Percentiles rank a stretch among this genome's conserved stretches.
These are phyloP conservation scores for Pichia thaimueangensis DNA, from an alignment of 805 yeast species.

Conservation along the genomic window DNA sequence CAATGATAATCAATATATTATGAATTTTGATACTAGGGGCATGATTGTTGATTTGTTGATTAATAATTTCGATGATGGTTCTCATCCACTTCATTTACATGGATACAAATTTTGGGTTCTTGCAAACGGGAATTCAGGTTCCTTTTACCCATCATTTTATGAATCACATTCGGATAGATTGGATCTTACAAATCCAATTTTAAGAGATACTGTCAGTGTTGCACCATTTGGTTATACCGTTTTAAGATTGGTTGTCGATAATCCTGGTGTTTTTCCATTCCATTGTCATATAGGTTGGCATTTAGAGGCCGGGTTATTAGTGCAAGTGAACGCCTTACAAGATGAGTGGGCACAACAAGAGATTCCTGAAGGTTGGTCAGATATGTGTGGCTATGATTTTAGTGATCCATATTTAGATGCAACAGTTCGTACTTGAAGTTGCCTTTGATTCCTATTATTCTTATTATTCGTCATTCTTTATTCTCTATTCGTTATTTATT, in stretches of 20 bases:
- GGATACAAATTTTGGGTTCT: constrained; percentile 80
- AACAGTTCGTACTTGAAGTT: too few relatives aligned
- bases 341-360: constrained; percentile 10
- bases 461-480: not conserved
- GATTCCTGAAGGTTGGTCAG: constrained; percentile 5
- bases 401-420: constrained; percentile 4
- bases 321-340: constrained; percentile 16
- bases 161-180: constrained; percentile 20
- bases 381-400: constrained; percentile 14
- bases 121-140: constrained; percentile 42
- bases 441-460: too few relatives aligned
- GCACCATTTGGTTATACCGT: constrained; percentile 74
- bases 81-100: constrained; percentile 91
- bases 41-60: constrained; percentile 66
- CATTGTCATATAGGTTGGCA: constrained; percentile 98
- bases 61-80: constrained; percentile 79
- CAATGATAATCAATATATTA: constrained; percentile 43
- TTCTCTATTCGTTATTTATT: too few relatives aligned
- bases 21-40: constrained; percentile 63
- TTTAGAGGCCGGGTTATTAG: constrained; percentile 31
- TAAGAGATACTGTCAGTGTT: constrained; percentile 70
- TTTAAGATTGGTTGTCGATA: constrained; percentile 74
- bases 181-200: constrained; percentile 31
- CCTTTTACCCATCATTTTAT: constrained; percentile 43
- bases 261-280: constrained; percentile 95